A percentile compares a stretch with the other conserved stretches of the same genome.
Evolutionary conservation across 2,329 filamentous ascomycete genomes (phyloP).

Genomic region (Rhexocercosporidium sp.): DNA sequence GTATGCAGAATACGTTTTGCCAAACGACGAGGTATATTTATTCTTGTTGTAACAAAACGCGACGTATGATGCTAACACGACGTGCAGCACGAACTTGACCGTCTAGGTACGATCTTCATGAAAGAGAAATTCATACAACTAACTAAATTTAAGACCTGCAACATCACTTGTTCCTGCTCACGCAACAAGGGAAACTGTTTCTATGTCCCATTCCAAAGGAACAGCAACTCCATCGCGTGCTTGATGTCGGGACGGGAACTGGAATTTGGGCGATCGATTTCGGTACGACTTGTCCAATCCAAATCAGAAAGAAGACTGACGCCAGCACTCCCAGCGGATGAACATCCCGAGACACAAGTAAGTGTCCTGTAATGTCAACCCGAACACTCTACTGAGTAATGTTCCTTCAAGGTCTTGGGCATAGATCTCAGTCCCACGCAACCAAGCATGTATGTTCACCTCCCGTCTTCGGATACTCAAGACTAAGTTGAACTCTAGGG

Average conservation of each 20-base stretch:
- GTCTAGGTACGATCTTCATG: background rate
- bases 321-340: background rate
- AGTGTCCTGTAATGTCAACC: background rate
- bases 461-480: background rate
- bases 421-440: background rate
- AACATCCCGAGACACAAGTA: slow-evolving; percentile 2
- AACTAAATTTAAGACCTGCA: too few relatives aligned
- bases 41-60: background rate
- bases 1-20: background rate
- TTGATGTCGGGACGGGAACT: background rate
- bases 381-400: background rate
- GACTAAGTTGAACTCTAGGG: background rate
- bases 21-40: background rate
- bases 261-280: too few relatives aligned
- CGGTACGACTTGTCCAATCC: too few relatives aligned
- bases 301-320: background rate
- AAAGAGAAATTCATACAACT: background rate
- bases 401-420: background rate
- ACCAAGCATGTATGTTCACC: background rate
- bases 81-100: background rate
- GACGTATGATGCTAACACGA: too few relatives aligned
- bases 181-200: background rate
- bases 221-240: background rate
- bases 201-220: background rate
- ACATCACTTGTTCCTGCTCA: background rate